A percentile compares a stretch with the other conserved stretches of the same genome.
Conservation (phyloP, 2,329 filamentous ascomycete genomes). For the Colletotrichum australisinense region DNA sequence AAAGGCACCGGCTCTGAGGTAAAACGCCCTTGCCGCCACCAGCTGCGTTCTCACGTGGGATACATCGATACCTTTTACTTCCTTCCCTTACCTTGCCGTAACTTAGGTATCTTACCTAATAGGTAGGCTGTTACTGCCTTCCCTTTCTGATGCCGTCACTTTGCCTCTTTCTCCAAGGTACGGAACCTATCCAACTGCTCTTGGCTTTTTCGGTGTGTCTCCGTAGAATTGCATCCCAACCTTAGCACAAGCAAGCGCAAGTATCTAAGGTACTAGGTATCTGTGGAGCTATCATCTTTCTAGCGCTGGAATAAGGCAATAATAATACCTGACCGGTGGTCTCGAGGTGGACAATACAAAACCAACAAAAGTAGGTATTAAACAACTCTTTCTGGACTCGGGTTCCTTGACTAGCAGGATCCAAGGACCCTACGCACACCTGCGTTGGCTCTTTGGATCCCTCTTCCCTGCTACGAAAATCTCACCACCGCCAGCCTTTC, state of each 20-base stretch:
- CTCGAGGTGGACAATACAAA: not conserved
- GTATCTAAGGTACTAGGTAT: too few species aligned
- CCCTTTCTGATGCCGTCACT: not conserved
- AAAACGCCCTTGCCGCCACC: constrained; percentile 23
- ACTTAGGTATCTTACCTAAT: too few species aligned
- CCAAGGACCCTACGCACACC: constrained; percentile 9
- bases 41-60: not conserved
- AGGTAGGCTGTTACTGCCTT: not conserved
- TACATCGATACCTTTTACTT: not conserved
- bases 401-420: constrained; percentile 12
- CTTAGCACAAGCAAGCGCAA: too few species aligned
- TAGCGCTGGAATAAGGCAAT: too few species aligned
- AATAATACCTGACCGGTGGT: not conserved
- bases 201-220: not conserved
- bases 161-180: constrained; percentile 5
- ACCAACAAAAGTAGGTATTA: too few species aligned
- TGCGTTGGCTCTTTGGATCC: not conserved
- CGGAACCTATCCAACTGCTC: not conserved
- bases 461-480: constrained; percentile 12
- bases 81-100: not conserved
- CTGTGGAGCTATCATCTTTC: too few species aligned
- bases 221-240: not conserved
- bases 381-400: constrained; percentile 10
- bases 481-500: not conserved
- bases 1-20: not conserved